phyloP scores from a whole-genome alignment of 805 yeast genomes.

The Teunomyces tritomae region DNA sequence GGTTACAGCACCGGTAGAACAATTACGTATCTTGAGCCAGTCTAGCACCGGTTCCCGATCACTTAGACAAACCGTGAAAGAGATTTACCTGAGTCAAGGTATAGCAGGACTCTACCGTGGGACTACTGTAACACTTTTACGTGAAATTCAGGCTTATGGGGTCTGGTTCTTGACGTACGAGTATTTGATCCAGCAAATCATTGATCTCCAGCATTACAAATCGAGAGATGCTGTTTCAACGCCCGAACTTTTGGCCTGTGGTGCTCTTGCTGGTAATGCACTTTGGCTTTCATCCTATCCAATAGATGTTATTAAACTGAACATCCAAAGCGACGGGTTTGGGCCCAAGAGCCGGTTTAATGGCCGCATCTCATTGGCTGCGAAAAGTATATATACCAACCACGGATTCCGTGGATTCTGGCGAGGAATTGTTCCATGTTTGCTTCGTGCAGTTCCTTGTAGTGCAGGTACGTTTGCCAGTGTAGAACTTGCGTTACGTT shows the following conservation, averaged over 20 bases:
- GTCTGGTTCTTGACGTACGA: constrained; percentile 72
- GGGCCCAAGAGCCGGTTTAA: constrained; percentile 42
- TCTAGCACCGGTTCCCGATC: constrained; percentile 34
- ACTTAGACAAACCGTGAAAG: constrained; percentile 35
- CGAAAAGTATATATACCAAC: constrained; percentile 35
- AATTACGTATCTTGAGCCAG: constrained; percentile 60
- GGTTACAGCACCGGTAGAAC: constrained; percentile 64
- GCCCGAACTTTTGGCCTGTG: constrained; percentile 52
- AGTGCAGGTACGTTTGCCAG: constrained; percentile 77
- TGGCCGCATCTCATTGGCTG: constrained; percentile 36
- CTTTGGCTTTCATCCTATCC: constrained; percentile 60
- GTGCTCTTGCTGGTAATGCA: constrained; percentile 68
- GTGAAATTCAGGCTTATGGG: constrained; percentile 74
- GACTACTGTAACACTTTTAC: constrained; percentile 46
- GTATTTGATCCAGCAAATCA: constrained; percentile 43
- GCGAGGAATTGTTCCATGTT: constrained; percentile 61
- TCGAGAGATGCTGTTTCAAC: constrained; percentile 51
- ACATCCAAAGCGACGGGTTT: constrained; percentile 53
- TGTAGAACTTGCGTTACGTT: constrained; percentile 63
- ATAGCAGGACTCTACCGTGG: constrained; percentile 57
- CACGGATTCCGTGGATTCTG: constrained; percentile 56
- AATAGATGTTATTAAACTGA: constrained; percentile 48
- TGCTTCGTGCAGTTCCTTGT: constrained; percentile 60
- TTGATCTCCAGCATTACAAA: constrained; percentile 29
- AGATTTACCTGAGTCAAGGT: constrained; percentile 45